Evolutionary conservation across 805 yeast species (phyloP), one percentile per base, ranked within the genome.

Genomic region (Millerozyma acaciae): DNA sequence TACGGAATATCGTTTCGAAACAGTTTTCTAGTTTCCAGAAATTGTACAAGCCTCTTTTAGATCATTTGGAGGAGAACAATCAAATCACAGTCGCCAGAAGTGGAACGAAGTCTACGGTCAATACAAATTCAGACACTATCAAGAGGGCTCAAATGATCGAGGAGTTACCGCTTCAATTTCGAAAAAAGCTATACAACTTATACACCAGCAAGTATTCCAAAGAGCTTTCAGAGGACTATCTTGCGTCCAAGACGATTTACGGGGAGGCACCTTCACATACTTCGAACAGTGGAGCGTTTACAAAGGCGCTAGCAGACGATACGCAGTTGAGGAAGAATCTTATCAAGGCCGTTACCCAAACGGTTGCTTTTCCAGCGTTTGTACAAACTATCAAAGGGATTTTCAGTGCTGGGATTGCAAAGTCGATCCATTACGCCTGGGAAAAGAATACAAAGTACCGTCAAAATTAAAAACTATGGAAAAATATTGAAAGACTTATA

Each of bases 341-440:
- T 24, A 46, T 32, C 5, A 40, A 34, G 16, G 33, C 47, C 6
- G 42, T 55, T 7, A 39, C 35, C 21, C 28, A 39, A 16, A 82
- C 83, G 1, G 88, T 89, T 6, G 66, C 65, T 26, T 60, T 62
- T 51, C 80, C 93, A n/a, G 84, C 95, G 10, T 51, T 79, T 10
- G 57, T 77, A 6, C 98, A 93, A 57, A 76, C 86, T 19, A 42
- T 77, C 12, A 88, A 90, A 55, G 98, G 98, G 0, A 48, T 90
- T 1, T 62, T 86, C 26, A 87, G 95, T 3, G 96, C 97, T 1
- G 98, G 98, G 1, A 31, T 84, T 1, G 51, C 64, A 13, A 84
- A 83, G 51, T 77, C 89, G 8, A 51, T 78, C 31, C 75, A 70
- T 48, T 89, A 89, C 55, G 89, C 94, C 4, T 62, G 73, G 56